Conservation (phyloP, 371 early-diverging fungal genomes). For the Rhizopus arrhizus region DNA sequence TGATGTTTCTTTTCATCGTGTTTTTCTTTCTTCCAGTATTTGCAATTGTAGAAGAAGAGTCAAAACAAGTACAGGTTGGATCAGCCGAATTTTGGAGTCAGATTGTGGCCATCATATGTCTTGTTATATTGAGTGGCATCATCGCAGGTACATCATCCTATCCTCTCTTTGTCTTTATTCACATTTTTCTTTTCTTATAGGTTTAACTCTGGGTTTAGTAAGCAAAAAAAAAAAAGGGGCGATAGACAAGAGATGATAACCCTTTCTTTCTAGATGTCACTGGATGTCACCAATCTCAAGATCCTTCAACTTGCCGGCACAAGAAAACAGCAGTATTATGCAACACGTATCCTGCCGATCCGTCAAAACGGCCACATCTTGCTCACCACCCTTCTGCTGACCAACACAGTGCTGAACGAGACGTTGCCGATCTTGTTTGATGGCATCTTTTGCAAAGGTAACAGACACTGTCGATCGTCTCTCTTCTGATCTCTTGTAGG, state of each 20-base stretch:
- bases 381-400: conserved; percentile 74
- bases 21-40: conserved; percentile 1
- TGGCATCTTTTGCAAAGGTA: conserved; percentile 60
- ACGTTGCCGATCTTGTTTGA: conserved; percentile 82
- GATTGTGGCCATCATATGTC: conserved; percentile 44
- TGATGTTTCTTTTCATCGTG: conserved; percentile 1
- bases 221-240: conserved; percentile 25
- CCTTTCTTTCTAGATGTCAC: conserved; percentile 57
- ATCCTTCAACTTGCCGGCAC: conserved; percentile 69
- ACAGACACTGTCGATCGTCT: conserved; percentile 26
- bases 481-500: conserved; percentile 36
- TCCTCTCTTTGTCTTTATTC: neutral
- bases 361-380: conserved; percentile 78
- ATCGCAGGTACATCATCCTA: conserved; percentile 64
- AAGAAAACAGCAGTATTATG: conserved; percentile 61
- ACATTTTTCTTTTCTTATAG: conserved; percentile 57
- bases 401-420: conserved; percentile 84
- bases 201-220: conserved; percentile 48
- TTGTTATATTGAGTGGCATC: conserved; percentile 77
- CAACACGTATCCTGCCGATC: conserved; percentile 73
- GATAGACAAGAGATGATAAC: neutral
- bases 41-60: conserved; percentile 10
- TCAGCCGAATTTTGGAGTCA: conserved; percentile 44
- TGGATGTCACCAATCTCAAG: conserved; percentile 61
- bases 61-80: conserved; percentile 6